Percentiles rank a stretch among this genome's conserved stretches.
These are phyloP conservation scores for Prunus yedoensis DNA, from an alignment of 331 rosid genomes.

Conservation along the genomic window DNA sequence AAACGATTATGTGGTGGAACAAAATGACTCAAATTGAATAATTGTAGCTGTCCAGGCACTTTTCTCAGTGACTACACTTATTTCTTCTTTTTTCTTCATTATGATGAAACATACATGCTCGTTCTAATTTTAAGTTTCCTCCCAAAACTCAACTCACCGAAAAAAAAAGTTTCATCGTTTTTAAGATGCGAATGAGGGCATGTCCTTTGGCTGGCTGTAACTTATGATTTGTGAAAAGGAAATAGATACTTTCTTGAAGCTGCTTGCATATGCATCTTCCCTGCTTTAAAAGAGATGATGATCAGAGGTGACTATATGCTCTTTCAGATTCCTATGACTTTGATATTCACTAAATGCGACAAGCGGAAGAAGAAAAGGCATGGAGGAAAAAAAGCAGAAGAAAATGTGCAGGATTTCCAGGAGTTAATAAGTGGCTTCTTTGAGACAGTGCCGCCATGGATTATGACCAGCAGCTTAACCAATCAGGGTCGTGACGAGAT, in stretches of 20 bases:
- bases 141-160: neutral
- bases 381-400: constrained; percentile 91
- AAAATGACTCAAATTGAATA: neutral
- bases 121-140: neutral
- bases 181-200: neutral
- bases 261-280: neutral
- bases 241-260: neutral
- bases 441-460: constrained; percentile 84
- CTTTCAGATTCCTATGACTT: constrained; percentile 90
- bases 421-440: constrained; percentile 75
- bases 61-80: neutral
- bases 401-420: constrained; percentile 79
- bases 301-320: constrained; percentile 7
- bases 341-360: constrained; percentile 96
- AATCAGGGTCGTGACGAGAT: constrained; percentile 95
- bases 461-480: constrained; percentile 95
- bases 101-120: neutral
- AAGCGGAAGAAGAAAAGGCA: constrained; percentile 90
- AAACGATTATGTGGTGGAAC: neutral
- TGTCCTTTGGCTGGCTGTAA: neutral
- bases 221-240: neutral
- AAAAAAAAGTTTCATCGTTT: neutral
- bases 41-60: neutral
- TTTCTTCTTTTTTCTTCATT: neutral
- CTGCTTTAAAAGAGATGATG: neutral